These are phyloP conservation scores for Globisporangium perplexum DNA, from an alignment of 352 stramenopile genomes.

Conservation along the genomic window DNA sequence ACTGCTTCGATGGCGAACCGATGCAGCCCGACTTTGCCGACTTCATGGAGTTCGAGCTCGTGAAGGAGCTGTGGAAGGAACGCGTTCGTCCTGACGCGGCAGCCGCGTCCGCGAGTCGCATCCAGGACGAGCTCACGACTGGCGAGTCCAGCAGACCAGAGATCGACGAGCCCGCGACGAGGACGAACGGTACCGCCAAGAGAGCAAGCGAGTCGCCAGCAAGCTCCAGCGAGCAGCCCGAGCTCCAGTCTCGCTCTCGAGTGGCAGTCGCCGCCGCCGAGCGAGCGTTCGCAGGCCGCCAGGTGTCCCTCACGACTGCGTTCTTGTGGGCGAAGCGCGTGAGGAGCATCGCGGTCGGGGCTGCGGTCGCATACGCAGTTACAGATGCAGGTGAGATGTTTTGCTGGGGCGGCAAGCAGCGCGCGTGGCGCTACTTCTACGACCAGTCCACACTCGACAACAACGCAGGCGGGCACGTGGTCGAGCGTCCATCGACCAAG, in stretches of 20 bases:
- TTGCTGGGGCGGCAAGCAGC: conserved; percentile 72
- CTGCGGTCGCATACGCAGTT: conserved; percentile 50
- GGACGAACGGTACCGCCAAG: neutral
- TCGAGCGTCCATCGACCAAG: conserved; percentile 1
- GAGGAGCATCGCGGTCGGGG: conserved; percentile 39
- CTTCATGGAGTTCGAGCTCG: conserved; percentile 60
- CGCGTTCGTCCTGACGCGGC: conserved; percentile 33
- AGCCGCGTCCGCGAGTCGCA: neutral
- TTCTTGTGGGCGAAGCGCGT: conserved; percentile 76
- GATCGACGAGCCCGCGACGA: neutral
- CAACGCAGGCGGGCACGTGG: neutral
- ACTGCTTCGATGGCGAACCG: conserved; percentile 54
- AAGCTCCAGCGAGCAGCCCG: neutral
- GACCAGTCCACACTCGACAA: conserved; percentile 25
- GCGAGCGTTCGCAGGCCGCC: conserved; percentile 37
- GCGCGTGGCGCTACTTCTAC: conserved; percentile 71
- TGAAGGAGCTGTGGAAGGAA: conserved; percentile 49
- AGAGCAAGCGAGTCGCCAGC: neutral
- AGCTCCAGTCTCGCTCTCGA: conserved; percentile 17
- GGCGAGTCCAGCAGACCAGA: neutral
- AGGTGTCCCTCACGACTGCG: conserved; percentile 57
- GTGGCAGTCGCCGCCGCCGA: conserved; percentile 33
- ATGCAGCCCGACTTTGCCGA: conserved; percentile 60
- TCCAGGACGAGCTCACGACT: neutral
- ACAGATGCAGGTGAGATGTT: conserved; percentile 68